Conservation (phyloP, 1,284 basidiomycete genomes). For the Ganoderma resinaceum region DNA sequence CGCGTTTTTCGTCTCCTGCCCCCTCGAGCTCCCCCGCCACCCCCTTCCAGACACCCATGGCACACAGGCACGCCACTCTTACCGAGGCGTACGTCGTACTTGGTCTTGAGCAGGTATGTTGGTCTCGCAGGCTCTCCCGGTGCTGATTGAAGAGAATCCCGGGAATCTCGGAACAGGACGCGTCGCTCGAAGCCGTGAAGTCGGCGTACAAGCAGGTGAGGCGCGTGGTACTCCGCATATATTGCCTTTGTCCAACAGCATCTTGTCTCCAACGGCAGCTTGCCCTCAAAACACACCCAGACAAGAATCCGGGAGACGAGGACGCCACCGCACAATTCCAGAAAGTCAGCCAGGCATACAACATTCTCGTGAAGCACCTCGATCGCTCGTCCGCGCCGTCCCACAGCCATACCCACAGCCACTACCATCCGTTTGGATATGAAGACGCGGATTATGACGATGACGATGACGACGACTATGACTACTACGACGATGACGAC, state of each 20-base stretch:
- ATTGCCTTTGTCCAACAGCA: not conserved
- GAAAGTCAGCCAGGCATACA: constrained; percentile 70
- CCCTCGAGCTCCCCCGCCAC: not conserved
- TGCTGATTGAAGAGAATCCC: not conserved
- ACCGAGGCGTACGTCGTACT: constrained; percentile 61
- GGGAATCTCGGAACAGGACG: constrained; percentile 49
- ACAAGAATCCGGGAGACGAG: constrained; percentile 71
- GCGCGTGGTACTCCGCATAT: not conserved
- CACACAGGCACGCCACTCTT: constrained; percentile 44
- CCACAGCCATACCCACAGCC: constrained; percentile 27
- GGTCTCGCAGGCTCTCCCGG: not conserved
- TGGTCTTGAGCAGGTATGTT: constrained; percentile 62
- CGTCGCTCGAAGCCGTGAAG: constrained; percentile 68
- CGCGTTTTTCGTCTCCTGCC: constrained; percentile 27
- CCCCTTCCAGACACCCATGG: constrained; percentile 39
- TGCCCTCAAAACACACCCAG: constrained; percentile 74
- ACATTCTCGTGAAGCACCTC: constrained; percentile 60
- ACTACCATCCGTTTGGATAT: constrained; percentile 27
- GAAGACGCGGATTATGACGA: constrained; percentile 44
- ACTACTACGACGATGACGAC: constrained; percentile 42
- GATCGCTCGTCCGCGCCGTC: constrained; percentile 44
- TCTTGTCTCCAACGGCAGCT: constrained; percentile 46
- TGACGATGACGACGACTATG: constrained; percentile 40
- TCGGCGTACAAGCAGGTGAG: constrained; percentile 69
- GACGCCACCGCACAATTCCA: constrained; percentile 75